Conservation (phyloP, 2,329 filamentous ascomycete genomes). For the Thielaviopsis populi region DNA sequence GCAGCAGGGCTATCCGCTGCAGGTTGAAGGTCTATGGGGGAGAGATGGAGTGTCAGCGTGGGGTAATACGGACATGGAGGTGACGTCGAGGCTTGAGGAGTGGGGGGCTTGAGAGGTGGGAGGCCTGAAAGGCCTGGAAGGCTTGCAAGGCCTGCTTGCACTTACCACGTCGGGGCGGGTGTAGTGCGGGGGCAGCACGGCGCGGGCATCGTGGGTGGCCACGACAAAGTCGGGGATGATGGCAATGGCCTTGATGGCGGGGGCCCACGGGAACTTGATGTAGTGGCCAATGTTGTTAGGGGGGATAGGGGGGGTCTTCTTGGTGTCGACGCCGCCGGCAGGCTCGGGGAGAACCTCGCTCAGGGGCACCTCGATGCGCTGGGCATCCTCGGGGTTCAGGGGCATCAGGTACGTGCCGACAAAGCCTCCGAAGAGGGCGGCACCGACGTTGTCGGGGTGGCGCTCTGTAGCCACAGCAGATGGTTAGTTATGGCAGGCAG, state of each 20-base stretch:
- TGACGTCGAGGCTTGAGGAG: too few relatives aligned
- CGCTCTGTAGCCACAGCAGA: constrained; percentile 39
- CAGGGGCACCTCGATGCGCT: constrained; percentile 81
- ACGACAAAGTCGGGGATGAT: constrained; percentile 96
- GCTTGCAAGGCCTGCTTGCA: constrained; percentile 19
- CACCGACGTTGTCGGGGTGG: constrained; percentile 88
- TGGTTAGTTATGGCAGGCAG: too few relatives aligned
- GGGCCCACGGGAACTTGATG: constrained; percentile 86
- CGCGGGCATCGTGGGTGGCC: constrained; percentile 78
- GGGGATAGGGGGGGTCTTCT: constrained; percentile 72
- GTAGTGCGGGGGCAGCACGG: constrained; percentile 69
- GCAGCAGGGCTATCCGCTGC: constrained; percentile 80
- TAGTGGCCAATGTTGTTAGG: constrained; percentile 88
- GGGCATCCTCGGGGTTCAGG: constrained; percentile 73
- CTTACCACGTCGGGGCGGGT: constrained; percentile 66
- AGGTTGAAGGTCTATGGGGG: constrained; percentile 64
- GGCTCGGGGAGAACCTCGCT: constrained; percentile 85
- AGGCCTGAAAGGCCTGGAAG: not conserved
- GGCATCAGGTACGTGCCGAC: constrained; percentile 95
- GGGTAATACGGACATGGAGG: not conserved
- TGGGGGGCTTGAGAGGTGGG: not conserved
- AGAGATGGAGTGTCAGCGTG: not conserved
- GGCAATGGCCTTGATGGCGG: constrained; percentile 90
- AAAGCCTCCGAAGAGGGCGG: constrained; percentile 88
- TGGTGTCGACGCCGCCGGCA: constrained; percentile 82